These are phyloP conservation scores for Venturia aucupariae DNA, from an alignment of 2,329 filamentous ascomycete species.

Conservation along the genomic window DNA sequence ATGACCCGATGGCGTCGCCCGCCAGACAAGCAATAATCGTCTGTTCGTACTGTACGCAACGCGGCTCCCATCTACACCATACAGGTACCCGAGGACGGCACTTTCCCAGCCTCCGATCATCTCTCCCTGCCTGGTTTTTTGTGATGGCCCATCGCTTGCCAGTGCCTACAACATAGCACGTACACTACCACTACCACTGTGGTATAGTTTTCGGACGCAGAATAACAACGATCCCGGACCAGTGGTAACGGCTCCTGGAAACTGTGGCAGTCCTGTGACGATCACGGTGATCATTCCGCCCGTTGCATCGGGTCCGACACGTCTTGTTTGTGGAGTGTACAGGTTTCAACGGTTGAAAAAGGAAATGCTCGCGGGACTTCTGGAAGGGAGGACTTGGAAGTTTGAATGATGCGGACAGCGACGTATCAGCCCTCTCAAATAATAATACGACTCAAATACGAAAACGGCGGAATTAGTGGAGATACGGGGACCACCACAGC, in stretches of 20 bases:
- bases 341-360: neutral
- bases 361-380: neutral
- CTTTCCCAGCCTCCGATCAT: neutral
- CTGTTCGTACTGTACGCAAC: neutral
- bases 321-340: neutral
- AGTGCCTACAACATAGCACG: too few relatives aligned
- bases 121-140: neutral
- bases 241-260: neutral
- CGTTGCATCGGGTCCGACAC: neutral
- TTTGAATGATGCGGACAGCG: neutral
- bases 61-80: neutral
- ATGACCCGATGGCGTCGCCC: too few relatives aligned
- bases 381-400: too few relatives aligned
- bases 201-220: neutral
- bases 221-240: neutral
- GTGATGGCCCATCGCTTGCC: too few relatives aligned
- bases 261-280: neutral
- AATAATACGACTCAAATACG: too few relatives aligned
- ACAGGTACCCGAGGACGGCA: conserved; percentile 2
- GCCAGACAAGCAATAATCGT: too few relatives aligned
- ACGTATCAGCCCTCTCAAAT: neutral
- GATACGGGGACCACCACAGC: too few relatives aligned
- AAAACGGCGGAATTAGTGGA: too few relatives aligned
- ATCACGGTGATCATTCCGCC: neutral
- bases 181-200: too few relatives aligned